phyloP scores from a whole-genome alignment of 257 asterid species.

The Nicotiana tabacum region DNA sequence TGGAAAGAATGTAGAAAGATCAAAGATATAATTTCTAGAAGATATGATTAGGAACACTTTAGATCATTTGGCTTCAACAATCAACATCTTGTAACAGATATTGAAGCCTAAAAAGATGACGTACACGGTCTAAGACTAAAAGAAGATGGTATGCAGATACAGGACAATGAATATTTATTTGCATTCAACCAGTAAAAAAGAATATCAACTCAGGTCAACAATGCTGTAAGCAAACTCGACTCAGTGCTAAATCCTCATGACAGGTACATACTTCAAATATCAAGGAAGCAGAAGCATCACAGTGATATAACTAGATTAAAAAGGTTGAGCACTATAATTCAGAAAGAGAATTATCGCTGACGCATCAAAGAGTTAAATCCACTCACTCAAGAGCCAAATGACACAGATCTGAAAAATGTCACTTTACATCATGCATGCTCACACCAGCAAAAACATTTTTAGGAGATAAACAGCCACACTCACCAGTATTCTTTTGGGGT shows the following conservation, averaged over 20 bases:
- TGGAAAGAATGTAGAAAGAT: constrained; percentile 27
- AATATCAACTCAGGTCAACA: constrained; percentile 1
- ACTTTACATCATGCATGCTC: background rate
- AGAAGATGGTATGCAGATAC: background rate
- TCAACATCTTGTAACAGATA: background rate
- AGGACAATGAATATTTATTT: background rate
- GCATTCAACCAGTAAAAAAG: background rate
- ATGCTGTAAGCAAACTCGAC: background rate
- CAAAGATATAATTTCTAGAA: background rate
- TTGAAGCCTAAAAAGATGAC: background rate
- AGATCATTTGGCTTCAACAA: background rate
- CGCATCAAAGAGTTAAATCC: background rate
- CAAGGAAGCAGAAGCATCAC: background rate
- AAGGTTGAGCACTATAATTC: background rate
- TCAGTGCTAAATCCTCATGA: background rate
- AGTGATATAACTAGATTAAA: background rate
- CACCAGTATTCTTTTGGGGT: background rate
- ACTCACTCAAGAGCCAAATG: background rate
- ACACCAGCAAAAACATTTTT: background rate
- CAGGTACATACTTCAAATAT: background rate
- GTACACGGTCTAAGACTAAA: background rate
- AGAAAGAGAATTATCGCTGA: background rate
- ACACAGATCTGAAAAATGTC: background rate
- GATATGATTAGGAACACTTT: background rate
- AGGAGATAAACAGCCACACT: background rate